Conservation (phyloP, 2,329 filamentous ascomycete species). For the Xylariaceae sp. region DNA sequence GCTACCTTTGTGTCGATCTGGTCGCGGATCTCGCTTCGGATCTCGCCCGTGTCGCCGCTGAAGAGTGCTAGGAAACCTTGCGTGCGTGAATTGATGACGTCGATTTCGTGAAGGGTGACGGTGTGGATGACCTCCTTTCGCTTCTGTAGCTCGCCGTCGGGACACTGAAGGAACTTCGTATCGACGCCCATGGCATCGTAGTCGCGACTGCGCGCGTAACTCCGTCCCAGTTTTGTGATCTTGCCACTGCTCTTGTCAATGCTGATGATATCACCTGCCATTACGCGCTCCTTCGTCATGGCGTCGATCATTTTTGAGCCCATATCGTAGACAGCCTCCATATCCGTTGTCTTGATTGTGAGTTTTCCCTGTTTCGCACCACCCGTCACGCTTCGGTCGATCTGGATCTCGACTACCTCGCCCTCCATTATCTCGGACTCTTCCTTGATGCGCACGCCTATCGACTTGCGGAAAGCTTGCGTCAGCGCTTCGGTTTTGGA, state of each 20-base stretch:
- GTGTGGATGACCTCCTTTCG: conserved; percentile 97
- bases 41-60: conserved; percentile 96
- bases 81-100: conserved; percentile 98
- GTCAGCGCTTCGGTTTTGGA: conserved; percentile 98
- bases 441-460: conserved; percentile 96
- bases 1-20: conserved; percentile 99
- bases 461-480: conserved; percentile 98
- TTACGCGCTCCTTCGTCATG: conserved; percentile 98
- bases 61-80: conserved; percentile 97
- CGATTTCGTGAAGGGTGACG: conserved; percentile 94
- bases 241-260: conserved; percentile 98
- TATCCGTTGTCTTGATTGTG: conserved; percentile 98
- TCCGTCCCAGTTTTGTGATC: conserved; percentile 94
- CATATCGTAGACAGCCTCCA: conserved; percentile 99
- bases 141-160: conserved; percentile 94
- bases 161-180: conserved; percentile 96
- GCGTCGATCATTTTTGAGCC: conserved; percentile 99
- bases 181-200: conserved; percentile 99
- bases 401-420: conserved; percentile 98
- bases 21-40: conserved; percentile 91
- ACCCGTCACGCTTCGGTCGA: conserved; percentile 92
- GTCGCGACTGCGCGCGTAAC: conserved; percentile 89
- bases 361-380: conserved; percentile 98
- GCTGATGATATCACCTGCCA: conserved; percentile 96
- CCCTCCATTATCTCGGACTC: conserved; percentile 99